These are phyloP conservation scores for Tephrocybe sp. DNA, from an alignment of 768 basidiomycete genomes.

Conservation along the genomic window DNA sequence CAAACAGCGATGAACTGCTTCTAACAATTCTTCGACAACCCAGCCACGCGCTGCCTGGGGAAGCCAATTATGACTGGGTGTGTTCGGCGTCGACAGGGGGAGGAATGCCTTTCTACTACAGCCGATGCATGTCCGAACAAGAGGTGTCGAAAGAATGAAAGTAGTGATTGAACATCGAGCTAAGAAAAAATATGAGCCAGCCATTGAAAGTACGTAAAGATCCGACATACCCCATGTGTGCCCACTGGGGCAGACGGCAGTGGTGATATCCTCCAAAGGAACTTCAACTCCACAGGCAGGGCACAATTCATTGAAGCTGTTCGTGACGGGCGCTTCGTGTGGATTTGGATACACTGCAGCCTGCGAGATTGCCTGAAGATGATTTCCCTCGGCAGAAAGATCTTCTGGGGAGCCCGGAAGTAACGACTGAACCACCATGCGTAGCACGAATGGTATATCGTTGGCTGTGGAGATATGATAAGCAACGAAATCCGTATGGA, in stretches of 20 bases:
- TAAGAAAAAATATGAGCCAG: slow-evolving; percentile 27
- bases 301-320: slow-evolving; percentile 59
- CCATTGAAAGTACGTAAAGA: not conserved
- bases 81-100: slow-evolving; percentile 43
- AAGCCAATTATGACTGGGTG: slow-evolving; percentile 39
- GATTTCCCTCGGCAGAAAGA: slow-evolving; percentile 33
- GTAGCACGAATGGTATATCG: slow-evolving; percentile 66
- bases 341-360: slow-evolving; percentile 22
- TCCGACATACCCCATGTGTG: slow-evolving; percentile 71
- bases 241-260: slow-evolving; percentile 66
- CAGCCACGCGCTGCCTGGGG: slow-evolving; percentile 54
- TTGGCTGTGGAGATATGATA: slow-evolving; percentile 35
- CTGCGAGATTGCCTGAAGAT: slow-evolving; percentile 29
- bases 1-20: slow-evolving; percentile 67
- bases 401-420: slow-evolving; percentile 49
- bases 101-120: slow-evolving; percentile 81
- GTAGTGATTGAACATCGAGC: slow-evolving; percentile 82
- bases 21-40: slow-evolving; percentile 64
- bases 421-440: slow-evolving; percentile 59
- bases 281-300: slow-evolving; percentile 72
- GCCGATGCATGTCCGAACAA: slow-evolving; percentile 78
- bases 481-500: not conserved
- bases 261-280: slow-evolving; percentile 56
- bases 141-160: slow-evolving; percentile 75
- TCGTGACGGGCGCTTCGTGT: slow-evolving; percentile 31